Evolutionary conservation across 495 filamentous ascomycete genomes (phyloP), one percentile per base, ranked within the genome.

Genomic region (Extremus antarcticus): DNA sequence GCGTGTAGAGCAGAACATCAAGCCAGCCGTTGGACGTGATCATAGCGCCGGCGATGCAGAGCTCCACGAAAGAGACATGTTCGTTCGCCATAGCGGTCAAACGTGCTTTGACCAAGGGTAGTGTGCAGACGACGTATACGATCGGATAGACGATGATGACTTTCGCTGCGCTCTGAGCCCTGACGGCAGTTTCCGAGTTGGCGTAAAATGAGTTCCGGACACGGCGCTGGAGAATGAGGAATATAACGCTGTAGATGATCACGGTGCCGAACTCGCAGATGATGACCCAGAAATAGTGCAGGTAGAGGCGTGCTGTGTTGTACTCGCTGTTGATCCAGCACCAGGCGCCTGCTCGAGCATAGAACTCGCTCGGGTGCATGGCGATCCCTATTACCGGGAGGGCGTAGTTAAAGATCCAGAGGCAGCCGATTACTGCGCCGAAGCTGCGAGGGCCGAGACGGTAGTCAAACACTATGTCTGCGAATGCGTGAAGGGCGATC

Each of bases 251-350:
- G 67, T 90, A 90, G 15, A 88, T 74, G 40, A 72, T 54, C 47
- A 82, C 74, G 13, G 83, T 86, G 19, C 79, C 64, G 60, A 83
- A 78, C 56, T 88, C 78, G 50, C 78, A 72, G 45, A 88, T 67
- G 69, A 89, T 88, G 67, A 89, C 86, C 78, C 82, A 90, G 58
- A 89, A 74, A 63, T 90, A 90, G 61, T 90, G 86, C 19, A 83
- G 76, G 73, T 77, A 80, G 0, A 90, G 76, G 57, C 85, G 85
- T 40, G 80, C 71, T 4, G 65, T 60, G 53, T 81, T 75, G 66
- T 81, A 86, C 1, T 74, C 66, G 39, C 72, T 65, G 59, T 77
- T 83, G 29, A 88, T 77, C 85, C 85, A 88, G 67, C 85, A 88
- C 68, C 68, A 70, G 4, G 61, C 65, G 45, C 66, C 66, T 8